Evolutionary conservation across 169 alveolate genomes (phyloP).

Genomic region (Plasmodium adleri): DNA sequence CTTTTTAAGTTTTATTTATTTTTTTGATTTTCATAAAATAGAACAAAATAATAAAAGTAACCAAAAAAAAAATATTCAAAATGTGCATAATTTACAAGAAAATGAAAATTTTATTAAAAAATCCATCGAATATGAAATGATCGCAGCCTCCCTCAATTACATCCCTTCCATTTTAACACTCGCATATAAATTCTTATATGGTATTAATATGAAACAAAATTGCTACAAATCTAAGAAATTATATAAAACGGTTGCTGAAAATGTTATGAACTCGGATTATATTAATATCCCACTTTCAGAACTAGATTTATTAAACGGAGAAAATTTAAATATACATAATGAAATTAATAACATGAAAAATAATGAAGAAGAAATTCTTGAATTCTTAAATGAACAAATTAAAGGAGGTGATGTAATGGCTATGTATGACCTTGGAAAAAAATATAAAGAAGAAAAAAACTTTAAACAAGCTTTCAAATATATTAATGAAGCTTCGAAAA

Average conservation of each 20-base stretch:
- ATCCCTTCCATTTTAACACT: constrained; percentile 59
- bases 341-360: constrained; percentile 64
- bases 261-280: constrained; percentile 72
- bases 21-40: constrained; percentile 31
- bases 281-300: constrained; percentile 68
- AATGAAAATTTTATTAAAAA: constrained; percentile 8
- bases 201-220: constrained; percentile 28
- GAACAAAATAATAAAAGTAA: not conserved
- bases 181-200: constrained; percentile 64
- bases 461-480: constrained; percentile 61
- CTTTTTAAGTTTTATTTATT: constrained; percentile 63
- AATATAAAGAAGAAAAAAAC: constrained; percentile 74
- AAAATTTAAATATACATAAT: constrained; percentile 57
- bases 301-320: constrained; percentile 35
- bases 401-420: constrained; percentile 77
- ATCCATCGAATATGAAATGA: constrained; percentile 41
- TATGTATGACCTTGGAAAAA: constrained; percentile 69
- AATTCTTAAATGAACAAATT: constrained; percentile 68
- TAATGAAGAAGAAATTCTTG: constrained; percentile 73
- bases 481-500: constrained; percentile 72
- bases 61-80: not conserved
- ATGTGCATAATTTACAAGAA: not conserved
- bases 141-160: constrained; percentile 16
- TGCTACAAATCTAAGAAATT: constrained; percentile 52
- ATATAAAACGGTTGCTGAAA: constrained; percentile 57